Evolutionary conservation across 495 filamentous ascomycete species (phyloP).

Genomic region (Endocarpon pusillum): DNA sequence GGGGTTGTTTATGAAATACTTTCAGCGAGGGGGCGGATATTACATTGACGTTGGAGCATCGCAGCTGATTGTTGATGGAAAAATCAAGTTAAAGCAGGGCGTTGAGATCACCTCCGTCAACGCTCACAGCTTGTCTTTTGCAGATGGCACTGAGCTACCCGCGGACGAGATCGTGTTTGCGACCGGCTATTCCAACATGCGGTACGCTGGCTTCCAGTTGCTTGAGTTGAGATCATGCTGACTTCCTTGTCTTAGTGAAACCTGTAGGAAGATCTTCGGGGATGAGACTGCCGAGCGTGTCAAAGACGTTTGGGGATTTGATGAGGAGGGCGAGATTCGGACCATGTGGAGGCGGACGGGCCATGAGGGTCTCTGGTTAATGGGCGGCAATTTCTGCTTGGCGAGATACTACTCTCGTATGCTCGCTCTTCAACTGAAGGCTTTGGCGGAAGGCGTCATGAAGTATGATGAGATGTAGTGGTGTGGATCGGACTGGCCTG

Average conservation of each 20-base stretch:
- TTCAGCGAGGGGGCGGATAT: slow-evolving; percentile 60
- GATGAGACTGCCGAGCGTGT: slow-evolving; percentile 48
- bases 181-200: slow-evolving; percentile 75
- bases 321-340: slow-evolving; percentile 58
- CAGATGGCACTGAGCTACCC: slow-evolving; percentile 46
- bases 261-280: slow-evolving; percentile 48
- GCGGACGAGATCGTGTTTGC: slow-evolving; percentile 74
- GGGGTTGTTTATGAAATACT: slow-evolving; percentile 59
- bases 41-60: slow-evolving; percentile 63
- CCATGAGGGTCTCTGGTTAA: slow-evolving; percentile 68
- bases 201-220: slow-evolving; percentile 5
- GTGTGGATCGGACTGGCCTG: too few species aligned
- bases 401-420: slow-evolving; percentile 55
- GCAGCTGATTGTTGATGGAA: slow-evolving; percentile 55
- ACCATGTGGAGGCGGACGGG: slow-evolving; percentile 56
- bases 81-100: slow-evolving; percentile 60
- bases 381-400: slow-evolving; percentile 64
- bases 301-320: slow-evolving; percentile 59
- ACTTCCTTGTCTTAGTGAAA: slow-evolving; percentile 21
- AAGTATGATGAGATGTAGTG: too few species aligned
- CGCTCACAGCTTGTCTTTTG: slow-evolving; percentile 41
- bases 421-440: slow-evolving; percentile 65
- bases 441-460: too few species aligned
- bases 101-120: slow-evolving; percentile 33
- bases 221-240: neutral